Base-by-base conservation (phyloP, 352 stramenopile species). In the Globisporangium lucens region DNA sequence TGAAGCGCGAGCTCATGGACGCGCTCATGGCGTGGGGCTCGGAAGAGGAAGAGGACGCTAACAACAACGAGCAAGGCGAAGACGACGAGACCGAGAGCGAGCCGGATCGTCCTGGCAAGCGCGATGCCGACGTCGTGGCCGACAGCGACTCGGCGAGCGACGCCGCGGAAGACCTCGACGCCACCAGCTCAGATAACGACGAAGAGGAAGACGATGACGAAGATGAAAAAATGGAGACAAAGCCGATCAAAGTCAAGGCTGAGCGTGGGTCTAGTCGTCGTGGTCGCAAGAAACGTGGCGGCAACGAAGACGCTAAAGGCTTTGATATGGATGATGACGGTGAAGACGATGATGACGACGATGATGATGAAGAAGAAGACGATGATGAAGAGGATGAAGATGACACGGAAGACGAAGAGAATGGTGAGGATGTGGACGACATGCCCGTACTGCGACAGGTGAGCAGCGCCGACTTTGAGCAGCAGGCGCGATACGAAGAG, bases 61-160 rank as follows among this genome's bases (percentile, higher is more conserved):
- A 7, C 41, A n/a, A 47, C 41, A n/a, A n/a, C 15, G 5, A 20
- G 13, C 13, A 47, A 7, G 20, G 13, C 24, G 67, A 76, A 7
- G 53, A 56, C 5, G 68, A 77, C 29, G 66, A 74, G 36, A 77
- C 76, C 17, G 73, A 78, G 46, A 78, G 71, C 24, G 69, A 78
- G 0, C 52, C n/a, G 3, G 70, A 72, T 6, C 38, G 51, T 17
- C 22, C 20, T 12, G 17, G 53, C 41, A 47, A 47, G 41, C 41
- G 0, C 20, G 29, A 33, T n/a, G 4, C 41, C 5, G 27, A n/a
- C 13, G 20, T 47, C 41, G 15, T 47, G 15, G 41, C 41, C 61
- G 15, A 67, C 30, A 78, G 69, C 22, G 56, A 78, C 36, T 74
- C 61, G 24, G 65, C 47, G 8, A 72, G 66, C 8, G 38, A 72